phyloP scores from a whole-genome alignment of 345 rosid species.

The Melastoma malabathricum region DNA sequence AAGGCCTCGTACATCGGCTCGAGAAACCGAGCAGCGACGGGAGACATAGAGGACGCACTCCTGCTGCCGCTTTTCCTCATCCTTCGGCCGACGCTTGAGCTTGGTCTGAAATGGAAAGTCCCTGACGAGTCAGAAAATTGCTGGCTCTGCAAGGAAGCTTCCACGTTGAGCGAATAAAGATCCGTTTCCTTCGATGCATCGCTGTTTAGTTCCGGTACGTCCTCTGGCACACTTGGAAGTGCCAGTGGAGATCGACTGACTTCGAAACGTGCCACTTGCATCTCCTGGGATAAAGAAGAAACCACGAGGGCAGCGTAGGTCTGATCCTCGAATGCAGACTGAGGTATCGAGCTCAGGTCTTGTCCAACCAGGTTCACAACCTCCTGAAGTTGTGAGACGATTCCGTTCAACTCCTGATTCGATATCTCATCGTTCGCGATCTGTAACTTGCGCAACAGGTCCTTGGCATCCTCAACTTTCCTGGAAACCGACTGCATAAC shows the following conservation, averaged over 20 bases:
- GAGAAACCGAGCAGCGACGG: slow-evolving; percentile 31
- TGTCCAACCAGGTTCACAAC: slow-evolving; percentile 40
- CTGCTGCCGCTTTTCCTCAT: slow-evolving; percentile 17
- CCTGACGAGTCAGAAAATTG: slow-evolving; percentile 12
- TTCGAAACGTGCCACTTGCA: slow-evolving; percentile 33
- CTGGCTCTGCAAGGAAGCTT: slow-evolving; percentile 25
- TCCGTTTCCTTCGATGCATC: slow-evolving; percentile 33
- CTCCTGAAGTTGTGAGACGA: slow-evolving; percentile 27
- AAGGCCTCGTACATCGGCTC: slow-evolving; percentile 73
- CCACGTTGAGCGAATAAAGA: slow-evolving; percentile 40
- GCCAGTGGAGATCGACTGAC: slow-evolving; percentile 14
- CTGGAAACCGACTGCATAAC: slow-evolving; percentile 38
- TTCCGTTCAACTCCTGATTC: slow-evolving; percentile 27
- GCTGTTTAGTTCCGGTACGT: slow-evolving; percentile 6
- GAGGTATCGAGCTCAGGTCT: slow-evolving; percentile 53
- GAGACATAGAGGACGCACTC: slow-evolving; percentile 28
- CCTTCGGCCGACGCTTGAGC: slow-evolving; percentile 20
- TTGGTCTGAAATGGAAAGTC: slow-evolving; percentile 14
- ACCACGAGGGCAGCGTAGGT: slow-evolving; percentile 44
- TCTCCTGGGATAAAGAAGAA: slow-evolving; percentile 52
- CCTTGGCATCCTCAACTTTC: slow-evolving; percentile 28
- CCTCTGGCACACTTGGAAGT: slow-evolving; percentile 10
- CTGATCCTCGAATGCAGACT: slow-evolving; percentile 32
- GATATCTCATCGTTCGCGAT: slow-evolving; percentile 12
- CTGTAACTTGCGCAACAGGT: slow-evolving; percentile 24